phyloP scores from a whole-genome alignment of 2,329 filamentous ascomycete species.

The Curvularia lunata region DNA sequence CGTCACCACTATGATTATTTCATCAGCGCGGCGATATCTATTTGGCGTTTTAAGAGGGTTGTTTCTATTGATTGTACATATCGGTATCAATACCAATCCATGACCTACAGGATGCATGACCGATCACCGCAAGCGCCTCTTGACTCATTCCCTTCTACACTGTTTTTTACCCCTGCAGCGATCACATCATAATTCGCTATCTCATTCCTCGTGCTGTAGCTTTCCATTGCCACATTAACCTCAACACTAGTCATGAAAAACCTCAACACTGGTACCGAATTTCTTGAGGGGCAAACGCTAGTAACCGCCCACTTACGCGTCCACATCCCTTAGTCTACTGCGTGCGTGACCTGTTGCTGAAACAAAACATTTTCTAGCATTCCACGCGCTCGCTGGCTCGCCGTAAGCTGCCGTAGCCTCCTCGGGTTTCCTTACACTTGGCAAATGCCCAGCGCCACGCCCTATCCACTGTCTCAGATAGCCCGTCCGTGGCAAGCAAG shows the following conservation, averaged over 20 bases:
- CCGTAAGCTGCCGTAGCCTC: neutral
- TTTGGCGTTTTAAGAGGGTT: slow-evolving; percentile 11
- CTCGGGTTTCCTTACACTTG: neutral
- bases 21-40: slow-evolving; percentile 10
- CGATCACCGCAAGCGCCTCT: neutral
- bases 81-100: neutral
- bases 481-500: neutral
- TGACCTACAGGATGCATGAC: neutral
- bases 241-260: neutral
- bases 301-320: neutral
- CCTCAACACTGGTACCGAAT: neutral
- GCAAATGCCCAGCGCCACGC: neutral
- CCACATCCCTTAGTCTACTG: neutral
- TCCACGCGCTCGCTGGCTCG: neutral
- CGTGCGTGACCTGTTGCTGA: neutral
- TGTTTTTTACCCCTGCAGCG: neutral
- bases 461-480: neutral
- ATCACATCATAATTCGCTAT: neutral
- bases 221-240: neutral
- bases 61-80: neutral
- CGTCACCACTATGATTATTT: slow-evolving; percentile 15
- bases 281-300: neutral
- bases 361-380: neutral
- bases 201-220: neutral
- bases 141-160: neutral